Percentiles rank a stretch among this genome's conserved stretches.
Evolutionary conservation across 495 filamentous ascomycete species (phyloP).

Genomic region (Penicillium bialowiezense): DNA sequence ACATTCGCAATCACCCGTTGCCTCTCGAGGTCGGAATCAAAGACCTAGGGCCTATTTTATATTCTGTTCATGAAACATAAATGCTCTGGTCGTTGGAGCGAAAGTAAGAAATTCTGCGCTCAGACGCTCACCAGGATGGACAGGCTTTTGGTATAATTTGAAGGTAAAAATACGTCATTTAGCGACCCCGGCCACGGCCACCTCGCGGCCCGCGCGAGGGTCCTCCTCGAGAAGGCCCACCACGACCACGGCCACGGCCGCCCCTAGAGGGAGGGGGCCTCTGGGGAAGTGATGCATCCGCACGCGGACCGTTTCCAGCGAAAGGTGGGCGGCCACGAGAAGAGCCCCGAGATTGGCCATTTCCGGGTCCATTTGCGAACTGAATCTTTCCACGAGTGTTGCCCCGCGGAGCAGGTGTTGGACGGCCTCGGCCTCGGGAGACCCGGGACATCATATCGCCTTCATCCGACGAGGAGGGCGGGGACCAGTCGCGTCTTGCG

Average conservation of each 20-base stretch:
- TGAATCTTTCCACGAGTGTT: conserved; percentile 1
- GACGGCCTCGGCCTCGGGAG: conserved; percentile 4
- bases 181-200: not conserved
- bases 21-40: no score
- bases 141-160: no score
- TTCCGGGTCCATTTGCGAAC: not conserved
- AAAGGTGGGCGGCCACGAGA: not conserved
- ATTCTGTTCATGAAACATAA: no score
- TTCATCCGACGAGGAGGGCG: conserved; percentile 23
- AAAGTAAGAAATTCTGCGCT: not conserved
- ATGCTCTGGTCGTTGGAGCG: no score
- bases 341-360: not conserved
- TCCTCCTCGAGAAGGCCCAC: not conserved
- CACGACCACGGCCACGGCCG: conserved; percentile 1
- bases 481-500: conserved; percentile 7
- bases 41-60: no score
- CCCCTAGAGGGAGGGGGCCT: not conserved
- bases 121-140: not conserved
- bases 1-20: no score
- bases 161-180: no score
- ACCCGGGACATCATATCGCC: conserved; percentile 25
- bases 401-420: not conserved
- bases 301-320: conserved; percentile 1
- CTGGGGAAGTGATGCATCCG: not conserved
- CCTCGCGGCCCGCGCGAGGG: conserved; percentile 3